These are phyloP conservation scores for Fistulinella cinereoalba DNA, from an alignment of 1,284 basidiomycete genomes.

Conservation along the genomic window DNA sequence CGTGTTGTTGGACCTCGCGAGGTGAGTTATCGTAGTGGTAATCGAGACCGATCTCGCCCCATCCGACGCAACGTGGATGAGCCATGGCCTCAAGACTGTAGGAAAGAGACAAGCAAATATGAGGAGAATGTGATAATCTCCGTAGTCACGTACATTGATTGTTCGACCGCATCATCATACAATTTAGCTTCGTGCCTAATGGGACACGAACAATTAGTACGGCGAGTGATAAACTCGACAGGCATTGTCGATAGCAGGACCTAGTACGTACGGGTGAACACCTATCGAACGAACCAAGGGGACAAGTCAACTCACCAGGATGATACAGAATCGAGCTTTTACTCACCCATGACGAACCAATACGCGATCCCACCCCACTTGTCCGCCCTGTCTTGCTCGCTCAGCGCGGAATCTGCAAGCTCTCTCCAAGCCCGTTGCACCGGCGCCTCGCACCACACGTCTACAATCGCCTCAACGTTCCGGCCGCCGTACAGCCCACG, in stretches of 20 bases:
- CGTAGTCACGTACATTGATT: slow-evolving; percentile 52
- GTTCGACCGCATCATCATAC: slow-evolving; percentile 68
- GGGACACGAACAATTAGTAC: not conserved
- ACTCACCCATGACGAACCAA: slow-evolving; percentile 73
- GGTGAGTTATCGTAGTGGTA: slow-evolving; percentile 80
- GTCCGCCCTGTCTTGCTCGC: slow-evolving; percentile 42
- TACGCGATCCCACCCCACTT: slow-evolving; percentile 67
- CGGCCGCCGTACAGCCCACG: slow-evolving; percentile 55
- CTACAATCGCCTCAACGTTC: slow-evolving; percentile 64
- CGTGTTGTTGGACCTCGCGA: slow-evolving; percentile 58
- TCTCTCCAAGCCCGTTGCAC: slow-evolving; percentile 60
- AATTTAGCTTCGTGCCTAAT: slow-evolving; percentile 65
- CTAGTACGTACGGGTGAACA: slow-evolving; percentile 63
- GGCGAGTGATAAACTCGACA: not conserved
- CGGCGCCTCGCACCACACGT: slow-evolving; percentile 83
- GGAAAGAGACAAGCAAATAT: not conserved
- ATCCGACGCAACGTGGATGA: slow-evolving; percentile 77
- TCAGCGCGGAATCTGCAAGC: slow-evolving; percentile 68
- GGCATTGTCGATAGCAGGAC: not conserved
- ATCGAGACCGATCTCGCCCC: slow-evolving; percentile 84
- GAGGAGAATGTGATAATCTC: too few species aligned
- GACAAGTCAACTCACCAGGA: not conserved
- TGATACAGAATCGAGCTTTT: not conserved
- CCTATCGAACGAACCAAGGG: slow-evolving; percentile 39
- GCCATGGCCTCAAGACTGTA: slow-evolving; percentile 66